Base-by-base conservation (phyloP, 106 monocot species). In the Apostasia ramifera region DNA sequence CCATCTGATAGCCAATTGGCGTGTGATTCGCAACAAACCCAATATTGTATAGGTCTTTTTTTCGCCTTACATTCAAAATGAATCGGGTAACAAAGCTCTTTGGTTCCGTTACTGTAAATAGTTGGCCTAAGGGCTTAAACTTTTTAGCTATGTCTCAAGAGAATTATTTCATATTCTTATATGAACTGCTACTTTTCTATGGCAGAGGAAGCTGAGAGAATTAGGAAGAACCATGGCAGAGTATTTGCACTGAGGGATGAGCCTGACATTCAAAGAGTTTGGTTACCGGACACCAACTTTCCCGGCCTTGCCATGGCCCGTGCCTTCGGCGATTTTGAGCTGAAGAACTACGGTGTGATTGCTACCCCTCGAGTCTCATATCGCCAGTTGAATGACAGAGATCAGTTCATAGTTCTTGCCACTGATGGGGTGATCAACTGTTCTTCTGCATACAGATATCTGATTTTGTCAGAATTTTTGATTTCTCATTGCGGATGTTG, bases 301-400 rank as follows among this genome's bases (percentile, higher is more conserved):
- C 95, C 91, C 0, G 95, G 95, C 9, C 88, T 95, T 1, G 95
- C 95, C 58, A 95, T 95, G 95, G 79, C 91, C 2, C 83, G 95
- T 26, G 88, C 95, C 13, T 85, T 95, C 42, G 95, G 95, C 1
- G 95, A 95, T 56, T 75, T 91, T 44, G 73, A 82, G 80, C 81
- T 95, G 1, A 95, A 95, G 61, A 81, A 74, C 11, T 86, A 95
- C 46, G 95, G 95, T n/a, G 91, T 95, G 40, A 86, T 88, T 53
- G 84, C 88, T 4, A 67, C 62, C n/a, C 95, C 95, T 12, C 84
- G 86, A 55, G 88, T 95, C 47, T 76, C 84, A 0, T 84, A 84
- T 61, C 91, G 77, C 47, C 71, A 68, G 37, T 65, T 91, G 8
- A 78, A 67, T 3, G 40, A 45, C 44, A 48, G 63, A 13, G 95